These are phyloP conservation scores for Blastobotrys ciferrii DNA, from an alignment of 1,139 yeast genomes.

Conservation along the genomic window DNA sequence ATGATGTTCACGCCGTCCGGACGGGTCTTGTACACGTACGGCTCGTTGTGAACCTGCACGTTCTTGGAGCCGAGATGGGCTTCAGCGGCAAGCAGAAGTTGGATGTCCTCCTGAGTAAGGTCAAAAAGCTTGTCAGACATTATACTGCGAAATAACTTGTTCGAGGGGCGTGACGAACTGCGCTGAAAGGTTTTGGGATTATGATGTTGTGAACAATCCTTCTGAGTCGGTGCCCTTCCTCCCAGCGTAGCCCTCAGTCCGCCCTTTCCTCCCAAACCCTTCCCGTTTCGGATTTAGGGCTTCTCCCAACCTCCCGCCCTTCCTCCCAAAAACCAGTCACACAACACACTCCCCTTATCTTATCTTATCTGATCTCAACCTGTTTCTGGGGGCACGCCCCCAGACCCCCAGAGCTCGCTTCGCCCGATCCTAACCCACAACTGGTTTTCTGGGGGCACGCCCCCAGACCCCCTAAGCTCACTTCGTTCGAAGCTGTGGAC, in stretches of 20 bases:
- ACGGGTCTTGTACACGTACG: slow-evolving; percentile 99
- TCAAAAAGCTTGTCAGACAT: slow-evolving; percentile 87
- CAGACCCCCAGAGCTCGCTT: no score
- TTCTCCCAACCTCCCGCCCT: neutral
- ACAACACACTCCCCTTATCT: no score
- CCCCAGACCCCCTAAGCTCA: no score
- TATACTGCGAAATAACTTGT: slow-evolving; percentile 14
- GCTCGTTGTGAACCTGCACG: slow-evolving; percentile 99
- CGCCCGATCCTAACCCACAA: no score
- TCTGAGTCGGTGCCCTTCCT: neutral
- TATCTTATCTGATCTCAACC: no score
- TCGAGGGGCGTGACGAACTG: slow-evolving; percentile 3
- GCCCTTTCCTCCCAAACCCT: neutral
- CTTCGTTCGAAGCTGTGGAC: no score
- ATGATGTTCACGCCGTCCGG: slow-evolving; percentile 99
- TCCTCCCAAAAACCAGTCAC: slow-evolving; percentile 6
- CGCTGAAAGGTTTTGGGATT: slow-evolving; percentile 7
- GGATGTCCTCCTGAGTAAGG: slow-evolving; percentile 94
- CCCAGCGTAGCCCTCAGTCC: slow-evolving; percentile 3
- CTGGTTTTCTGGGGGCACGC: no score
- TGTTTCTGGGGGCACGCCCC: neutral
- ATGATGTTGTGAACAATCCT: neutral
- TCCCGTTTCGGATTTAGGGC: neutral
- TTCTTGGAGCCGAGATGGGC: slow-evolving; percentile 99
- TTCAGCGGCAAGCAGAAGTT: slow-evolving; percentile 99